These are phyloP conservation scores for Sergeia podlipaevii DNA, from an alignment of 208 protist genomes.

Conservation along the genomic window DNA sequence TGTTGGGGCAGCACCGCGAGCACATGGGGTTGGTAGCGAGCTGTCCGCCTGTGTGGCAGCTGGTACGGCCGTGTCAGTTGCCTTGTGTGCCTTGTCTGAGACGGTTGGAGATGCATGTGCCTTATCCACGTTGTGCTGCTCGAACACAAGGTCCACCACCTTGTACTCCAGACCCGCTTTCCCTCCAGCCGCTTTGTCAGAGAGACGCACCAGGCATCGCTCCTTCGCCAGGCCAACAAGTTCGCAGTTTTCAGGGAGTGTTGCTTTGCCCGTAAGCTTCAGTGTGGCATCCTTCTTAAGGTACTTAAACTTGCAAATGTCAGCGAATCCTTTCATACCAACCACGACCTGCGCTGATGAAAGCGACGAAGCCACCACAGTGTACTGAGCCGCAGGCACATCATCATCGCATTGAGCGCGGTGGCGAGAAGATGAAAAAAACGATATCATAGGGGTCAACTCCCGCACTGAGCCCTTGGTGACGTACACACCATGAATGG, in stretches of 20 bases:
- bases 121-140: no score
- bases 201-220: slow-evolving; percentile 6
- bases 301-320: slow-evolving; percentile 31
- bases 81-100: no score
- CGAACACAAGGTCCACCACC: no score
- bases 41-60: no score
- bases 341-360: slow-evolving; percentile 31
- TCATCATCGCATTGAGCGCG: slow-evolving; percentile 1
- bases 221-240: background rate
- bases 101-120: no score
- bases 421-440: slow-evolving; percentile 22
- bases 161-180: background rate
- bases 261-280: background rate
- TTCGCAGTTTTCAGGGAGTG: background rate
- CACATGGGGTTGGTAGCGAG: no score
- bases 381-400: background rate
- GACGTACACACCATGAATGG: slow-evolving; percentile 58
- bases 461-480: slow-evolving; percentile 28
- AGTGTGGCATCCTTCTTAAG: slow-evolving; percentile 16
- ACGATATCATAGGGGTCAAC: slow-evolving; percentile 35
- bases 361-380: slow-evolving; percentile 15
- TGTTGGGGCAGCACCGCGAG: no score
- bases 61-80: no score
- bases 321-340: slow-evolving; percentile 5
- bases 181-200: background rate